Evolutionary conservation across 768 basidiomycete species (phyloP).

Genomic region (Mycena filopes): DNA sequence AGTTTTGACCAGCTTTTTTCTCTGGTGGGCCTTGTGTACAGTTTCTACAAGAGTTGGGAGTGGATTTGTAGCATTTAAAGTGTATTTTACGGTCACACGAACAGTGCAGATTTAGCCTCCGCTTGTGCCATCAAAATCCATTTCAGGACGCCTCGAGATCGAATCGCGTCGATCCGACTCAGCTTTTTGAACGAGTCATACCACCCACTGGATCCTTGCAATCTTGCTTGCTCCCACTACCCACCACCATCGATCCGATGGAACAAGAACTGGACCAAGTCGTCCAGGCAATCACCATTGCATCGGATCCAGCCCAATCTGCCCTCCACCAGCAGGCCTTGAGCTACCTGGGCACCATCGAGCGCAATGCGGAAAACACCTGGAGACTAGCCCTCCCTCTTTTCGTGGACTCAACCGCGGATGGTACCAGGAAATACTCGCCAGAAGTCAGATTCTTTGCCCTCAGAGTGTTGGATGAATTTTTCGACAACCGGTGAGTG

Average conservation of each 20-base stretch:
- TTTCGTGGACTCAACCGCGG: slow-evolving; percentile 70
- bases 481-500: slow-evolving; percentile 83
- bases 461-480: slow-evolving; percentile 82
- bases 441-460: slow-evolving; percentile 84
- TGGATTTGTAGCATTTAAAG: too few species aligned
- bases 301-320: slow-evolving; percentile 79
- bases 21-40: too few species aligned
- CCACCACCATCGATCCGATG: slow-evolving; percentile 60
- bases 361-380: slow-evolving; percentile 76
- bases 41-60: too few species aligned
- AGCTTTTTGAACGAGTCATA: slow-evolving; percentile 11
- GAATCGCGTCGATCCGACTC: slow-evolving; percentile 4
- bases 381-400: slow-evolving; percentile 86
- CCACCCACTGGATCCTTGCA: background rate
- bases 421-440: slow-evolving; percentile 75
- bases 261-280: slow-evolving; percentile 81
- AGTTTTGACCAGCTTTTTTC: slow-evolving; percentile 43
- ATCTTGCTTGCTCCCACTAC: background rate
- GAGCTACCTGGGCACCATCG: slow-evolving; percentile 81
- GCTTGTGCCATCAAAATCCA: too few species aligned
- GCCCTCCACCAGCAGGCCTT: slow-evolving; percentile 87
- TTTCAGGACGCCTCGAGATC: too few species aligned
- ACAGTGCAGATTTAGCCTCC: too few species aligned
- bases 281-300: slow-evolving; percentile 88
- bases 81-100: too few species aligned